Base-by-base conservation (phyloP, 2,329 filamentous ascomycete species). In the Aureobasidium uvarum region DNA sequence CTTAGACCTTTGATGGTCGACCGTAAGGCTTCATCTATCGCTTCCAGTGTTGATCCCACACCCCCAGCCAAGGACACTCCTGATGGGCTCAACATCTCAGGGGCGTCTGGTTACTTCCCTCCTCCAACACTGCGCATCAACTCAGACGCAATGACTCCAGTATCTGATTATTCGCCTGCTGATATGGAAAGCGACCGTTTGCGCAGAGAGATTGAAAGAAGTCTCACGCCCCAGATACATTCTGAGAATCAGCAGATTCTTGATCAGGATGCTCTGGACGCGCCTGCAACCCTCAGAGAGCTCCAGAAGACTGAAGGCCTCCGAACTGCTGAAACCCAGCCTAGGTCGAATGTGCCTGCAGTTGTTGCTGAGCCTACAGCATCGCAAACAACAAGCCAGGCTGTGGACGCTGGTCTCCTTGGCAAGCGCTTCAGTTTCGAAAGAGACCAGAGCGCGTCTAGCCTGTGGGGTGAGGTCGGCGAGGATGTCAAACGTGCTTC, bases 201-300 rank as follows among this genome's bases (percentile, higher is more conserved):
- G 54, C 83, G 86, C 33, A 88, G 91, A 66, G 90, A 93, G 70
- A 93, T 93, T 64, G 86, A 91, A 62, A 86, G 85, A 66, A 89
- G 86, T 48, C 79, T 93, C 2, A 87, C 82, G 64, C 83, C 87
- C 0, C 73, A 79, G 14, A 69, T 68, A 31, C 59, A 70, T 1
- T 39, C 59, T 20, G 56, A 63, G 20, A 23, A 55, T 5, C 51
- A 71, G 62, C 51, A 68, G 43, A 46, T 64, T 13, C 64, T 64
- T 6, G 71, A 71, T 31, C 72, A 73, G 62, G 70, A 73, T 43
- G 70, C 73, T 20, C 66, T 74, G 6, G 70, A 74, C 54, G 70
- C 69, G 4, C 71, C 73, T 6, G 69, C 64, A 6, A 72, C 74
- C 31, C 55, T 66, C 18, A 38, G 54, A 20, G 38, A 66, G 1